Conservation (phyloP, 176 grass and related monocot species). For the Echinochloa phyllopogon region DNA sequence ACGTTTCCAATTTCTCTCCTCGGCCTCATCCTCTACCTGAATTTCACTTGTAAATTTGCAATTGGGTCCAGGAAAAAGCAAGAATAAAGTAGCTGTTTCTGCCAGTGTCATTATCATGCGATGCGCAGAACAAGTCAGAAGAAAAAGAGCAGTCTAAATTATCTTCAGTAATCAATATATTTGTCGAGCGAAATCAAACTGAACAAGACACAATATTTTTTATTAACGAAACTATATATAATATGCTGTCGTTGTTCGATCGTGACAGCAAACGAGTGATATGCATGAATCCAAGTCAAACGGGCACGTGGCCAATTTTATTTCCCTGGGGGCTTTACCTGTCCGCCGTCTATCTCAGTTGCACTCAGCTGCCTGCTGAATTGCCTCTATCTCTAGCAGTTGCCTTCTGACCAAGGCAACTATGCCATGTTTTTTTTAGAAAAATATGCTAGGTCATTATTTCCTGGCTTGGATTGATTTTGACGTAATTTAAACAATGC, state of each 20-base stretch:
- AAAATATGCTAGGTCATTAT: background rate
- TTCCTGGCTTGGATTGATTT: background rate
- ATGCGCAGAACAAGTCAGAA: background rate
- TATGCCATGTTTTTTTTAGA: background rate
- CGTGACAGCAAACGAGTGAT: constrained; percentile 19
- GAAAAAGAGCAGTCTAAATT: background rate
- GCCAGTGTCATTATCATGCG: constrained; percentile 6
- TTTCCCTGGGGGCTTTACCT: background rate
- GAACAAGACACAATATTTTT: background rate
- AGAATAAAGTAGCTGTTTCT: background rate
- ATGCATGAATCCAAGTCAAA: constrained; percentile 21
- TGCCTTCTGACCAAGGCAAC: constrained; percentile 33
- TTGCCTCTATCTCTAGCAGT: background rate
- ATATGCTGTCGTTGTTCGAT: background rate
- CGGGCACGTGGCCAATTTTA: constrained; percentile 29
- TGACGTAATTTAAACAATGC: background rate
- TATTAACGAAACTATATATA: background rate
- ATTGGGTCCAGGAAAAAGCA: background rate
- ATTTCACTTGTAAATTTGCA: background rate
- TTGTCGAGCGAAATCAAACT: constrained; percentile 26
- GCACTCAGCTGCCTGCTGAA: background rate
- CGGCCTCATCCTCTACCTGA: background rate
- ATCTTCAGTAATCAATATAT: background rate
- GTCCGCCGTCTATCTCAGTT: background rate
- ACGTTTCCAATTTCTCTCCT: background rate